Percentiles rank a stretch among this genome's conserved stretches.
These are phyloP conservation scores for Lecanicillium sp. DNA, from an alignment of 2,329 filamentous ascomycete genomes.

Conservation along the genomic window DNA sequence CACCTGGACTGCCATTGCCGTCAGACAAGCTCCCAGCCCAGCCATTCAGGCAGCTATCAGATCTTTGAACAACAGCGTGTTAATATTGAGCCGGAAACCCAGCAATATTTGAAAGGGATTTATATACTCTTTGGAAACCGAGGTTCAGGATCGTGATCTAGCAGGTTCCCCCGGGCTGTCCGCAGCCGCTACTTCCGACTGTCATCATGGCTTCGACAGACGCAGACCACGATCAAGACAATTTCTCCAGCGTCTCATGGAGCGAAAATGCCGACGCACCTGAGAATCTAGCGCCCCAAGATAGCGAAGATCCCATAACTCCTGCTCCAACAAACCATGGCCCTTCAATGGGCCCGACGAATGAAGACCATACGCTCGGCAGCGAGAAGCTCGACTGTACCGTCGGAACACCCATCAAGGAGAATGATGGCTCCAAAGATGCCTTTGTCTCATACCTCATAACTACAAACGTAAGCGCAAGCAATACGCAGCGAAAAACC, in stretches of 20 bases:
- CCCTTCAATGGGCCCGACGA: slow-evolving; percentile 8
- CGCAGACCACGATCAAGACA: slow-evolving; percentile 42
- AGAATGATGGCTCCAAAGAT: slow-evolving; percentile 94
- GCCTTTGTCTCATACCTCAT: slow-evolving; percentile 94
- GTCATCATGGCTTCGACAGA: slow-evolving; percentile 5
- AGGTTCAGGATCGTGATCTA: neutral
- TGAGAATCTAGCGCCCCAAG: slow-evolving; percentile 3
- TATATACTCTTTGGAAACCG: neutral
- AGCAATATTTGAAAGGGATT: too few species aligned
- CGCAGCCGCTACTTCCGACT: neutral
- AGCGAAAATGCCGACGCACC: slow-evolving; percentile 43
- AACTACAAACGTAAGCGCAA: slow-evolving; percentile 64
- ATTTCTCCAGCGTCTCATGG: slow-evolving; percentile 80
- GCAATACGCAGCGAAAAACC: neutral
- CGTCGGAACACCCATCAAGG: slow-evolving; percentile 79
- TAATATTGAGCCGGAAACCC: too few species aligned
- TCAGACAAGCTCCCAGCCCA: too few species aligned
- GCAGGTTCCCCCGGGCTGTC: neutral
- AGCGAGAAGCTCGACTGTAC: slow-evolving; percentile 73
- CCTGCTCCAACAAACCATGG: slow-evolving; percentile 11
- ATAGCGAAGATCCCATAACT: slow-evolving; percentile 1
- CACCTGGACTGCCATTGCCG: too few species aligned
- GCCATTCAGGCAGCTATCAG: too few species aligned
- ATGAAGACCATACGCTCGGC: slow-evolving; percentile 54
- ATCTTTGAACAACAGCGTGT: too few species aligned